Evolutionary conservation across 2,329 filamentous ascomycete species (phyloP).

Genomic region (Tolypocladium sp.): DNA sequence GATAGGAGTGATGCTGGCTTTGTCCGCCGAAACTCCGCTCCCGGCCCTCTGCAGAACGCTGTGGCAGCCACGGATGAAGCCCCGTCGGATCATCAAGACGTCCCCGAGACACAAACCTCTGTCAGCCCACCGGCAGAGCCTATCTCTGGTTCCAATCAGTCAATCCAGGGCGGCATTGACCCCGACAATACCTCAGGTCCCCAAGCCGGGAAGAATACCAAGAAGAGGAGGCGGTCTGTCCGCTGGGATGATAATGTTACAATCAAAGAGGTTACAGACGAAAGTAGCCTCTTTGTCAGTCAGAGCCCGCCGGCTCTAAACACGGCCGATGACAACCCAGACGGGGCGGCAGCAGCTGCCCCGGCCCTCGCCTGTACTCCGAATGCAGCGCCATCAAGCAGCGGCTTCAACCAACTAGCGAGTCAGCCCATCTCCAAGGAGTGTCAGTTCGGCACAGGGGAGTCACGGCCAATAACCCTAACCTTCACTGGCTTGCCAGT

Average conservation of each 20-base stretch:
- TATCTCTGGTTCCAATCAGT: not conserved
- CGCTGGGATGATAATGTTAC: not conserved
- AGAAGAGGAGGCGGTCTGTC: not conserved
- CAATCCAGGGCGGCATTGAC: not conserved
- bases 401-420: not conserved
- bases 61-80: not conserved
- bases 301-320: not conserved
- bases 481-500: conserved; percentile 9
- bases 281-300: not conserved
- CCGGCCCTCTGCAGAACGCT: not conserved
- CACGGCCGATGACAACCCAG: not conserved
- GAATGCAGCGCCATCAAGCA: not conserved
- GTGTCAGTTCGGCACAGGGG: conserved; percentile 6
- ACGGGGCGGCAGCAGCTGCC: not conserved
- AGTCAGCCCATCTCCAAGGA: conserved; percentile 1
- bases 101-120: not conserved
- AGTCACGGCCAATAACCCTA: conserved; percentile 1
- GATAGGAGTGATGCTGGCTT: conserved; percentile 6
- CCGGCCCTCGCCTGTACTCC: no score
- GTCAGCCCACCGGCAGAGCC: not conserved
- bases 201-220: not conserved
- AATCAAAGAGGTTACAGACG: not conserved
- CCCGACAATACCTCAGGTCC: not conserved
- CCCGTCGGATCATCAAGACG: not conserved
- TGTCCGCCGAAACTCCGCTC: not conserved